Base-by-base conservation (phyloP, 495 filamentous ascomycete species). In the Lophiostoma macrostomum region DNA sequence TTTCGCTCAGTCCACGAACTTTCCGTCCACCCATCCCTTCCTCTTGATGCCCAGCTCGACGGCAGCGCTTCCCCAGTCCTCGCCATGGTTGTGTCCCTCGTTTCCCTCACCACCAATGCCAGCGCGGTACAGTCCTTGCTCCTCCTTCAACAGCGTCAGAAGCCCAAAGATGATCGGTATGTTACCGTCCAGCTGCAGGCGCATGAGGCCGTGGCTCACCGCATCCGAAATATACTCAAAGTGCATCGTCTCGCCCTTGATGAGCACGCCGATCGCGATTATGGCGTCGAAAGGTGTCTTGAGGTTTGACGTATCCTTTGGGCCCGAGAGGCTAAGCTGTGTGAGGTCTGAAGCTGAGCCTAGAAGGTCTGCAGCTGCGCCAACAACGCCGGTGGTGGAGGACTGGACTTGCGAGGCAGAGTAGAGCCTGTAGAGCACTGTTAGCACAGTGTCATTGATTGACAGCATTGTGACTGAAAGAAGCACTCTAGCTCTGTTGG, bases 171-270 rank as follows among this genome's bases (percentile, higher is more conserved):
- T 80, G 39, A 98, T 84, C 18, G 93, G 93, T 24, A 91, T 78
- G 13, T 87, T 88, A 12, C 81, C 80, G 67, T 97, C 91, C 23
- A 97, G 72, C 60, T 93, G 89, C 46, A 98, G 83, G 45, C 87
- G 84, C 93, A 98, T 98, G 58, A 98, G 74, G 8, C 90, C 93
- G 32, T 93, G 86, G 16, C 82, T 86, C 18, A 91, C 88, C 30
- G 87, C 83, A 54, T 95, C 90, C n/a, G 91, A 76, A 53, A 96
- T 96, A 68, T 96, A 96, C 70, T 98, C 91, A 62, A 97, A 97
- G 68, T 98, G 93, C 87, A 95, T 95, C 14, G 93, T 98, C 66
- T 94, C 87, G 59, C 93, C 93, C 74, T 98, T 98, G 69, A 98
- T 95, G 23, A 98, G 79, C 32, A 95, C 91, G 39, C 93, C 93